Percentiles rank a stretch among this genome's conserved stretches.
Evolutionary conservation across 2,329 filamentous ascomycete species (phyloP).

Genomic region (Colletotrichum lupini): DNA sequence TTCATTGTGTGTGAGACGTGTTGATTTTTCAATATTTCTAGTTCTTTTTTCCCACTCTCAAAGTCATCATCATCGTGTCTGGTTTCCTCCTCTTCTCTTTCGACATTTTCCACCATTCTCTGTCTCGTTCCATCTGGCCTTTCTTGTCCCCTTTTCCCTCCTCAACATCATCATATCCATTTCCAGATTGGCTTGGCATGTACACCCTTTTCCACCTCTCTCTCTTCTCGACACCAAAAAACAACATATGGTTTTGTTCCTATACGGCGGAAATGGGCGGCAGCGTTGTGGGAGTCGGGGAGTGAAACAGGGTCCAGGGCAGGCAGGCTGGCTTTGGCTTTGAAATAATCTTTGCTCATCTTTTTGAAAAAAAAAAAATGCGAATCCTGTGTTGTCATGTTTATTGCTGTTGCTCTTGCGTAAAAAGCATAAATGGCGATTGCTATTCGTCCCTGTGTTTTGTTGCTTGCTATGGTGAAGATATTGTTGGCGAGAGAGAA

Average conservation of each 20-base stretch:
- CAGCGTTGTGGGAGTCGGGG: conserved; percentile 39
- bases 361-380: conserved; percentile 3
- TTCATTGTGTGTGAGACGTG: conserved; percentile 46
- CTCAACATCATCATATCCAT: background rate
- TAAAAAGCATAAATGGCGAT: too few relatives aligned
- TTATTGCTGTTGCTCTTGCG: too few relatives aligned
- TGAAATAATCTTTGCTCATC: conserved; percentile 11
- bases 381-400: background rate
- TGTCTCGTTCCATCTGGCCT: background rate
- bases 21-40: conserved; percentile 28
- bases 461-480: background rate
- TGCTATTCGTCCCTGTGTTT: too few relatives aligned
- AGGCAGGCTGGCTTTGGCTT: conserved; percentile 28
- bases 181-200: conserved; percentile 26
- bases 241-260: conserved; percentile 24
- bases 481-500: background rate
- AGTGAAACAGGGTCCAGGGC: conserved; percentile 34
- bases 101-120: background rate
- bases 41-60: conserved; percentile 14
- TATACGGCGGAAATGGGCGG: conserved; percentile 35
- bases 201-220: conserved; percentile 5
- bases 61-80: conserved; percentile 22
- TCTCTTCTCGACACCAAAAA: conserved; percentile 23
- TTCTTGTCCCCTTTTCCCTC: background rate
- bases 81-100: background rate